Percentiles rank a stretch among this genome's conserved stretches.
Evolutionary conservation across 1,284 basidiomycete genomes (phyloP).

Genomic region (Rhodotorula sp.): DNA sequence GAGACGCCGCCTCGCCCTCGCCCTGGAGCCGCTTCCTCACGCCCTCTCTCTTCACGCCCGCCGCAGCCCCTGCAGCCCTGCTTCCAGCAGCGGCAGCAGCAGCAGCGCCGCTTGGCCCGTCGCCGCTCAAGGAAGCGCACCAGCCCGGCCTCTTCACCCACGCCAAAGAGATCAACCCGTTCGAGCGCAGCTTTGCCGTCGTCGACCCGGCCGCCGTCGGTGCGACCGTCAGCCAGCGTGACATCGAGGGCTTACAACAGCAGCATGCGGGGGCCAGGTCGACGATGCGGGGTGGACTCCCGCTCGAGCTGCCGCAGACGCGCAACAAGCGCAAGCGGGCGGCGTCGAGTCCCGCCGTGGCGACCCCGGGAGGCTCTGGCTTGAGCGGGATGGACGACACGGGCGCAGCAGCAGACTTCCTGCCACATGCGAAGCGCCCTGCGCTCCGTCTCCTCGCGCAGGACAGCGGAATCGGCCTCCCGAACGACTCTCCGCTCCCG

Average conservation of each 20-base stretch:
- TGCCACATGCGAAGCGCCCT: constrained; percentile 30
- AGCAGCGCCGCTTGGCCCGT: not conserved
- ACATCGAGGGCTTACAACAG: not conserved
- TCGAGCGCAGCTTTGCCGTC: constrained; percentile 23
- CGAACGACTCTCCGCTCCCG: not conserved
- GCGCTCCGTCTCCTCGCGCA: constrained; percentile 6
- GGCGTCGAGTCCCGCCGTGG: constrained; percentile 29
- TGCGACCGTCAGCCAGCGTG: not conserved
- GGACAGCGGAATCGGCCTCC: constrained; percentile 7
- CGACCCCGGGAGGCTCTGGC: constrained; percentile 27
- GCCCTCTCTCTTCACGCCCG: constrained; percentile 23
- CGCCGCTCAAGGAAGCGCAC: constrained; percentile 15
- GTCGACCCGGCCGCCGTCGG: not conserved
- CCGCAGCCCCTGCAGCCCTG: not conserved
- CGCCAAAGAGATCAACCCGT: constrained; percentile 34
- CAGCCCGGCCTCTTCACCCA: constrained; percentile 25
- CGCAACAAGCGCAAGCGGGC: constrained; percentile 28
- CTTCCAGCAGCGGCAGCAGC: not conserved
- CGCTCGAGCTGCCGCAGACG: not conserved
- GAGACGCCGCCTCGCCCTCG: not conserved
- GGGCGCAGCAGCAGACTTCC: constrained; percentile 9
- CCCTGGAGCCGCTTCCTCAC: constrained; percentile 28
- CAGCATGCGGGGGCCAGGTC: not conserved
- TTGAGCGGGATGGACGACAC: not conserved
- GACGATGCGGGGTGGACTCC: too few species aligned